Base-by-base conservation (phyloP, 495 filamentous ascomycete genomes). In the Penicillium ochrochloron region DNA sequence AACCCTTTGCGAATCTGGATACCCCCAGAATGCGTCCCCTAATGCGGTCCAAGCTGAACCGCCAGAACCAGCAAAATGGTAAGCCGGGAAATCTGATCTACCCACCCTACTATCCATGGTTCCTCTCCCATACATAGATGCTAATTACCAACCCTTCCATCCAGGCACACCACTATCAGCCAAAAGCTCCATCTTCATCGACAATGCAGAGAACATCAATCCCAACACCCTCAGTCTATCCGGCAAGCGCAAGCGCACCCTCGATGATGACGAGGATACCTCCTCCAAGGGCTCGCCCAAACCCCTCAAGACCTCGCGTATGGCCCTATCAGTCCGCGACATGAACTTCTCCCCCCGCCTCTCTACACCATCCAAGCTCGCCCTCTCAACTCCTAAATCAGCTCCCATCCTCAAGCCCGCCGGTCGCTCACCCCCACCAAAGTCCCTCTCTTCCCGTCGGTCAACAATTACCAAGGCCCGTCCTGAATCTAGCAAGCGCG, bases 161-260 rank as follows among this genome's bases (percentile, higher is more conserved):
- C 46, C 54, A 77, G 76, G 71, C 59, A 60, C 68, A 55, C 57
- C 71, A 27, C 29, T 77, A 15, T 66, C 69, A 23, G 61, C 64
- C 62, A 77, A 78, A 60, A 72, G 63, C 66, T 76, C 70, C 29
- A 77, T 81, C 57, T 80, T 84, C 61, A 79, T 85, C 34, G 80
- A 85, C 19, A 78, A 96, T 72, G 76, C 83, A 9, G 93, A 97
- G 80, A 97, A 97, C 70, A 82, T 96, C 64, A 92, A 94, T 69
- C 93, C 93, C 0, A 62, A 78, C 27, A 71, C 84, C 60, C 86
- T 88, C 70, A 84, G 76, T 42, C 80, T 82, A 14, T 83, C 92
- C 27, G 90, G 85, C 21, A 97, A 96, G 78, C 86, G 85, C 55
- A 80, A 74, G 55, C 83, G 83, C 65, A 71, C 73, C 58, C 65